A percentile compares a stretch with the other conserved stretches of the same genome.
Conservation (phyloP, 192 early-diverging fungal species). For the Linderina pennispora region DNA sequence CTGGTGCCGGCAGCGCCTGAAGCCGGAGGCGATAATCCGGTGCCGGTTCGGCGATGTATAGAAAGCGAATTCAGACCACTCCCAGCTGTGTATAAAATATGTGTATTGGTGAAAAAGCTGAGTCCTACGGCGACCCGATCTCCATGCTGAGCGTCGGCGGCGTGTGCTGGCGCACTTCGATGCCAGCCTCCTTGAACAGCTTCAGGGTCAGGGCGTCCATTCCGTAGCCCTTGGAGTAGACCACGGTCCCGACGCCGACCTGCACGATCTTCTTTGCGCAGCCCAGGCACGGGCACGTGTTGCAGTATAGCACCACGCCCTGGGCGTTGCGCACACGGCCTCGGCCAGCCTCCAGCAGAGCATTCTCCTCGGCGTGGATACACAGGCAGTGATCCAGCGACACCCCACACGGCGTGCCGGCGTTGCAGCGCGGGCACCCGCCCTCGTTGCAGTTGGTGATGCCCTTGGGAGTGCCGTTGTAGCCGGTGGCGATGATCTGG, state of each 20-base stretch:
- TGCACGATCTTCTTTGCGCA: slow-evolving; percentile 98
- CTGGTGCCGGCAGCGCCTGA: slow-evolving; percentile 30
- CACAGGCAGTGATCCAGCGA: slow-evolving; percentile 87
- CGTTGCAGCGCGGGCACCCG: slow-evolving; percentile 92
- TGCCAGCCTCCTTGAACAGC: slow-evolving; percentile 78
- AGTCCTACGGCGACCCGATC: slow-evolving; percentile 27
- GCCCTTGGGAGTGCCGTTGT: slow-evolving; percentile 95
- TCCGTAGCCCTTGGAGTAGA: slow-evolving; percentile 88
- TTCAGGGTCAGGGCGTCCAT: slow-evolving; percentile 85
- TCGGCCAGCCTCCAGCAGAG: slow-evolving; percentile 91
- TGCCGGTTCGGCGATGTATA: not conserved
- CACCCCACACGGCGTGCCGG: slow-evolving; percentile 67
- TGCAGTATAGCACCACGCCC: slow-evolving; percentile 81
- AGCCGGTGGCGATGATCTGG: slow-evolving; percentile 94
- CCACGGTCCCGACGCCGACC: slow-evolving; percentile 84
- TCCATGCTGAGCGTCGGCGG: slow-evolving; percentile 54
- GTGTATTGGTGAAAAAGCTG: not conserved
- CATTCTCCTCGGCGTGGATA: slow-evolving; percentile 99
- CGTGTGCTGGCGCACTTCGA: slow-evolving; percentile 72
- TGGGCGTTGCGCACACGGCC: slow-evolving; percentile 68
- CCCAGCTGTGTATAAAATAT: not conserved
- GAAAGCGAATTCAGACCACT: not conserved
- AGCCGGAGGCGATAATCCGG: slow-evolving; percentile 9
- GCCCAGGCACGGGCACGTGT: slow-evolving; percentile 82
- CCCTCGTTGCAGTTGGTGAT: slow-evolving; percentile 92